Conservation (phyloP, 768 basidiomycete genomes). For the Tylopilus intermedius region DNA sequence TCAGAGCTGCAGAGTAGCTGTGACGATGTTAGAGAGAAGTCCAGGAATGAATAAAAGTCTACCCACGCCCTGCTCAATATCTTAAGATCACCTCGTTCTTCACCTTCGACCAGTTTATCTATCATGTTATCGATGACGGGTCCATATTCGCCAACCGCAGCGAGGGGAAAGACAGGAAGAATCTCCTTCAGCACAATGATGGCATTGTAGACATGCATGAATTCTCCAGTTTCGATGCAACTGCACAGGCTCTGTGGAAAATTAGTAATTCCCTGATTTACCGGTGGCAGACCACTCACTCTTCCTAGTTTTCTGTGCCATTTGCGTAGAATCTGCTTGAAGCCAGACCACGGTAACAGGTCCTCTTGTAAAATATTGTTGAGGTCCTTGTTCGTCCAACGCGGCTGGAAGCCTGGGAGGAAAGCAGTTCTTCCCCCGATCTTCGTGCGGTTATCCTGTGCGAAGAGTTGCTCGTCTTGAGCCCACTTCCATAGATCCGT, state of each 20-base stretch:
- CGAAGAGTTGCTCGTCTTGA: conserved; percentile 65
- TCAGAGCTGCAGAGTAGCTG: conserved; percentile 71
- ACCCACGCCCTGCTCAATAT: conserved; percentile 73
- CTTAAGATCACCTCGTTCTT: conserved; percentile 81
- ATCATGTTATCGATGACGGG: conserved; percentile 54
- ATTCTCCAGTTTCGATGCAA: conserved; percentile 83
- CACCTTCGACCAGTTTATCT: conserved; percentile 62
- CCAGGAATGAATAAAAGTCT: neutral
- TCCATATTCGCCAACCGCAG: conserved; percentile 53
- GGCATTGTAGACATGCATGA: conserved; percentile 98
- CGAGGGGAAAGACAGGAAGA: conserved; percentile 80
- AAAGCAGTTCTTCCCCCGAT: conserved; percentile 52
- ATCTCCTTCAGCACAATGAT: conserved; percentile 91
- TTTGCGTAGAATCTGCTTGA: conserved; percentile 69
- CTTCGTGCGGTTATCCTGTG: conserved; percentile 66
- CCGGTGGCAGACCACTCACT: conserved; percentile 40
- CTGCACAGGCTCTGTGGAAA: conserved; percentile 61
- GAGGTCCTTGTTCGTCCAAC: conserved; percentile 42
- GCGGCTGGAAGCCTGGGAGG: conserved; percentile 67
- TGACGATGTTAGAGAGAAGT: conserved; percentile 4
- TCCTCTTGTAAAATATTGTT: conserved; percentile 41
- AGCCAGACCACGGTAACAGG: conserved; percentile 64
- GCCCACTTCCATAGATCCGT: conserved; percentile 78
- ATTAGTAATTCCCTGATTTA: neutral
- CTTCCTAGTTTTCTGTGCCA: conserved; percentile 76